Evolutionary conservation across 2,329 filamentous ascomycete genomes (phyloP).

Genomic region (Penicillium sclerotigenum): DNA sequence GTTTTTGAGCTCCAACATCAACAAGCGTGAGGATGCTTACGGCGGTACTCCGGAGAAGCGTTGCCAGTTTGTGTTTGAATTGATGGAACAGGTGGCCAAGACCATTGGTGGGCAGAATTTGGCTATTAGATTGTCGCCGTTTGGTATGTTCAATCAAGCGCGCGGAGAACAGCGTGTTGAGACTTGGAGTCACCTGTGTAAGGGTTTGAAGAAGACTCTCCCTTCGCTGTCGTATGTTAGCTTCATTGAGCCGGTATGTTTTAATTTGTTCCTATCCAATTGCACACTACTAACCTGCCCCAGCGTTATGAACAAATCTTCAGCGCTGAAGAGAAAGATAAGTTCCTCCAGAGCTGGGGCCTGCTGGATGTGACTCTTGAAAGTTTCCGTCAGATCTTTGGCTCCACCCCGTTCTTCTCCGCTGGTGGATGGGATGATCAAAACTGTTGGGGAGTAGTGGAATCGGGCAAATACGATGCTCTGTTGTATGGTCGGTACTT

Average conservation of each 20-base stretch:
- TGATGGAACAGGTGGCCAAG: constrained; percentile 48
- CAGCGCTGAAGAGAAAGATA: constrained; percentile 49
- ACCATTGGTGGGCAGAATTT: constrained; percentile 48
- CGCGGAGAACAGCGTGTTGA: constrained; percentile 52
- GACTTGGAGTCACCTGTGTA: constrained; percentile 53
- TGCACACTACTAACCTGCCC: neutral
- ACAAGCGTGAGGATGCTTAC: constrained; percentile 51
- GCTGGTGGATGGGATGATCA: constrained; percentile 54
- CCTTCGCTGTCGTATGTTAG: constrained; percentile 52
- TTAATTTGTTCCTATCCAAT: neutral
- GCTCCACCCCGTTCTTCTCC: constrained; percentile 54
- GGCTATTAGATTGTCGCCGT: constrained; percentile 48
- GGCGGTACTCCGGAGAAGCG: constrained; percentile 52
- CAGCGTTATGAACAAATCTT: constrained; percentile 53
- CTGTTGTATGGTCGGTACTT: constrained; percentile 50
- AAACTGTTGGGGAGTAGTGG: constrained; percentile 51
- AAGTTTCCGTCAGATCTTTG: constrained; percentile 52
- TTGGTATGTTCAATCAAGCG: constrained; percentile 53
- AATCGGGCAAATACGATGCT: constrained; percentile 48
- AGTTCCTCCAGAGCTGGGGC: constrained; percentile 50
- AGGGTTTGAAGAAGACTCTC: constrained; percentile 46
- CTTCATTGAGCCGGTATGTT: constrained; percentile 51
- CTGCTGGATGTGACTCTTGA: constrained; percentile 47
- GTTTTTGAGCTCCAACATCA: constrained; percentile 51
- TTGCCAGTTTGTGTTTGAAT: constrained; percentile 56